Percentiles rank a stretch among this genome's conserved stretches.
phyloP scores from a whole-genome alignment of 345 rosid species.

The Durio zibethinus region DNA sequence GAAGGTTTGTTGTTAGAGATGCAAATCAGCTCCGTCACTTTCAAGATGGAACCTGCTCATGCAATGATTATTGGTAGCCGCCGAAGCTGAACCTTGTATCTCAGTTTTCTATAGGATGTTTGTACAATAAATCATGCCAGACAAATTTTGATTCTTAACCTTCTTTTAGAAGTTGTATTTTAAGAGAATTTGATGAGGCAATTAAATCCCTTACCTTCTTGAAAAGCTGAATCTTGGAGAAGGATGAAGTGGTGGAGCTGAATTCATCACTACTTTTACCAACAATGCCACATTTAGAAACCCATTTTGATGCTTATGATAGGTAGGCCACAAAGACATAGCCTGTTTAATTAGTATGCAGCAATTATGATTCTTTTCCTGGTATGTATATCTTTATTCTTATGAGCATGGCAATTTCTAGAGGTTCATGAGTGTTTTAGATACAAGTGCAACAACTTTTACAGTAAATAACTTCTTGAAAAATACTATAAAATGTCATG shows the following conservation, averaged over 20 bases:
- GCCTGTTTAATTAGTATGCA: not conserved
- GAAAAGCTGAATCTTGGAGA: not conserved
- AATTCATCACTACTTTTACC: not conserved
- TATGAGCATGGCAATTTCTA: not conserved
- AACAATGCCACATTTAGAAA: not conserved
- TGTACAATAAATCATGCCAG: not conserved
- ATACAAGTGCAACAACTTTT: not conserved
- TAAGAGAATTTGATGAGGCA: not conserved
- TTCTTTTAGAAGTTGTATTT: not conserved
- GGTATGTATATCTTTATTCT: not conserved
- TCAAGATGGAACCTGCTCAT: slow-evolving; percentile 47
- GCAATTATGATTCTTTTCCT: not conserved
- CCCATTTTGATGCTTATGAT: not conserved
- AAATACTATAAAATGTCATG: not conserved
- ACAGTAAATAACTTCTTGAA: not conserved
- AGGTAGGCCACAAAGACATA: not conserved
- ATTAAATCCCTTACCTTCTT: not conserved
- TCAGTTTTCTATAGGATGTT: not conserved
- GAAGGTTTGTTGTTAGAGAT: slow-evolving; percentile 43
- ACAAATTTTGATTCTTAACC: not conserved
- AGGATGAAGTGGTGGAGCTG: not conserved
- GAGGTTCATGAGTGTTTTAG: not conserved
- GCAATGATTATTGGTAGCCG: slow-evolving; percentile 53
- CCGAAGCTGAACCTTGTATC: not conserved
- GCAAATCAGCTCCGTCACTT: slow-evolving; percentile 49